These are phyloP conservation scores for Mycena maculata DNA, from an alignment of 768 basidiomycete genomes.

Conservation along the genomic window DNA sequence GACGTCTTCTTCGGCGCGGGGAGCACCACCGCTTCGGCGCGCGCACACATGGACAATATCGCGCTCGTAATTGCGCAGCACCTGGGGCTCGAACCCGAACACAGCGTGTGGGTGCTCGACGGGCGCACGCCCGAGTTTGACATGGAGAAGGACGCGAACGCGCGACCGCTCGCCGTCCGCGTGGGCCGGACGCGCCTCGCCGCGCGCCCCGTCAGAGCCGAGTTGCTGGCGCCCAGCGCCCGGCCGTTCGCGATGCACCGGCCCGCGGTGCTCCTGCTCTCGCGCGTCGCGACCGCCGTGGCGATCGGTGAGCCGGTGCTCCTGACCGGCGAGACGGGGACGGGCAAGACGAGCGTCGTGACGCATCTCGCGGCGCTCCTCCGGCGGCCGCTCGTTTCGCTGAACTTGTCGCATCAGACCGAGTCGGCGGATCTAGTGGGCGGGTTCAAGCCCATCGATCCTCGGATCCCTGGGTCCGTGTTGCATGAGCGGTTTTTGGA, in stretches of 20 bases:
- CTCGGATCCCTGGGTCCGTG: constrained; percentile 77
- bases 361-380: constrained; percentile 88
- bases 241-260: constrained; percentile 91
- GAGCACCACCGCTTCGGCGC: constrained; percentile 62
- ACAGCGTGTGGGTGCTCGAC: constrained; percentile 76
- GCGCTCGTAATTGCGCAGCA: constrained; percentile 67
- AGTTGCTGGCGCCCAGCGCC: constrained; percentile 45
- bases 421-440: constrained; percentile 95
- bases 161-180: constrained; percentile 64
- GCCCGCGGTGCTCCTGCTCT: constrained; percentile 83
- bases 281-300: constrained; percentile 81
- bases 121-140: constrained; percentile 75
- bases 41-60: constrained; percentile 60
- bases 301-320: constrained; percentile 85
- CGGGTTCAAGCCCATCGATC: constrained; percentile 96
- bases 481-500: constrained; percentile 81
- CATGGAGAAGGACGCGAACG: constrained; percentile 75
- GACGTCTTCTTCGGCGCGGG: constrained; percentile 93
- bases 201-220: constrained; percentile 54
- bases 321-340: constrained; percentile 98
- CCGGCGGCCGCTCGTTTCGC: constrained; percentile 79
- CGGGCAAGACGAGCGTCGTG: constrained; percentile 95
- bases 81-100: constrained; percentile 76
- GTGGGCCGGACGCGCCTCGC: constrained; percentile 73
- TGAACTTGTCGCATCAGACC: constrained; percentile 96